These are phyloP conservation scores for Mycena albidolilacea DNA, from an alignment of 768 basidiomycete genomes.

Conservation along the genomic window DNA sequence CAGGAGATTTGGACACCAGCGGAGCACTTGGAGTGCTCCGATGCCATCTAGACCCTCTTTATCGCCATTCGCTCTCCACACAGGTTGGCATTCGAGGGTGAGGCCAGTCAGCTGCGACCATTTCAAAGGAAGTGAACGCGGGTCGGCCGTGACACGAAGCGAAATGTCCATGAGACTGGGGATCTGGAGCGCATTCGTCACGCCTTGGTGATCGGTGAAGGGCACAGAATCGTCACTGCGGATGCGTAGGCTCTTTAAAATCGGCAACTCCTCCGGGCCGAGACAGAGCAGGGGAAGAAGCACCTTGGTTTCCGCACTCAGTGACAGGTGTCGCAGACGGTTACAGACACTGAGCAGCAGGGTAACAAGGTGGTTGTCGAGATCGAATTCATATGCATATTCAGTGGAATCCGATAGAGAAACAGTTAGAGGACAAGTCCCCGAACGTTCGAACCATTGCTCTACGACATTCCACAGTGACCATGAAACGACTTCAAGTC, in stretches of 20 bases:
- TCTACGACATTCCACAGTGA: background rate
- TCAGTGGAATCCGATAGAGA: background rate
- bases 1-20: slow-evolving; percentile 2
- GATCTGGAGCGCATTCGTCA: background rate
- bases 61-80: background rate
- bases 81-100: background rate
- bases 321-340: background rate
- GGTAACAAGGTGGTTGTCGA: background rate
- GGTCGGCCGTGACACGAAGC: background rate
- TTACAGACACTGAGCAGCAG: background rate
- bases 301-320: background rate
- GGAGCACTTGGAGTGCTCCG: background rate
- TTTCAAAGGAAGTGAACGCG: background rate
- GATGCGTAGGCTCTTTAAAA: background rate
- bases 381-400: too few relatives aligned
- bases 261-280: background rate
- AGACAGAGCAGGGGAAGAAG: background rate
- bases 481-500: background rate
- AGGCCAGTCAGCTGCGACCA: slow-evolving; percentile 19
- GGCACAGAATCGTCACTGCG: background rate
- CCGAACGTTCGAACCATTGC: slow-evolving; percentile 2
- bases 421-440: background rate
- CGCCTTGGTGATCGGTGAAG: background rate
- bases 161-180: slow-evolving; percentile 1
- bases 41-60: background rate